Evolutionary conservation across 1,284 basidiomycete species (phyloP).

Genomic region (Ganoderma leucocontextum): DNA sequence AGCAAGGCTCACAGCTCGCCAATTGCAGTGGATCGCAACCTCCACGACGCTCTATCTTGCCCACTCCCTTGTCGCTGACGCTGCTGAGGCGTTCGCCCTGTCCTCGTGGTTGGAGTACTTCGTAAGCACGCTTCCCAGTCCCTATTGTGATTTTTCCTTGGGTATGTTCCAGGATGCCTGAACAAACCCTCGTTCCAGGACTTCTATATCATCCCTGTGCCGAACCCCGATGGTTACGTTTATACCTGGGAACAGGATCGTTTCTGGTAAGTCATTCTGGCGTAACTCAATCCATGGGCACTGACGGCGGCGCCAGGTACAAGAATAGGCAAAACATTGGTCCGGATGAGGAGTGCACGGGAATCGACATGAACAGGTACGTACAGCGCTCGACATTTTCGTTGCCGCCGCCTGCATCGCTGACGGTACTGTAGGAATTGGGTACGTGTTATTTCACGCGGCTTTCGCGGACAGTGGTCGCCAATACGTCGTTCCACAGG

Average conservation of each 20-base stretch:
- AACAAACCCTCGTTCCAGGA: slow-evolving; percentile 48
- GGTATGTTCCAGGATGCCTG: not conserved
- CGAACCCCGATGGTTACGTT: slow-evolving; percentile 87
- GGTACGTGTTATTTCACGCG: slow-evolving; percentile 29
- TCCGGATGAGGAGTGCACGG: slow-evolving; percentile 61
- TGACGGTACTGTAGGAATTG: slow-evolving; percentile 38
- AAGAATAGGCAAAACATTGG: slow-evolving; percentile 78
- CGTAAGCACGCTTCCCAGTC: slow-evolving; percentile 44
- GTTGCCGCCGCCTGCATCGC: not conserved
- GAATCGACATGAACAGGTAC: slow-evolving; percentile 83
- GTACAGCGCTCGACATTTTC: not conserved
- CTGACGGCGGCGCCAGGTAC: slow-evolving; percentile 51
- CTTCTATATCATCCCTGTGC: slow-evolving; percentile 80
- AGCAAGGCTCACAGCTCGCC: not conserved
- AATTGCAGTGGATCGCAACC: slow-evolving; percentile 79
- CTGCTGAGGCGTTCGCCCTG: slow-evolving; percentile 56
- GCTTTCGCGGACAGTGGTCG: not conserved
- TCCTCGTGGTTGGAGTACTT: slow-evolving; percentile 62
- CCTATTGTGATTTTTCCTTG: not conserved
- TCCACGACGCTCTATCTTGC: slow-evolving; percentile 78
- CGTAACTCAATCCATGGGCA: no score
- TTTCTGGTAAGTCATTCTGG: slow-evolving; percentile 60
- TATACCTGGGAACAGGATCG: slow-evolving; percentile 68
- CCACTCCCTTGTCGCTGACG: slow-evolving; percentile 68
- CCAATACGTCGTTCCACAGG: slow-evolving; percentile 45